Percentiles rank a stretch among this genome's conserved stretches.
Conservation (phyloP, 768 basidiomycete species). For the Boletus coccyginus region DNA sequence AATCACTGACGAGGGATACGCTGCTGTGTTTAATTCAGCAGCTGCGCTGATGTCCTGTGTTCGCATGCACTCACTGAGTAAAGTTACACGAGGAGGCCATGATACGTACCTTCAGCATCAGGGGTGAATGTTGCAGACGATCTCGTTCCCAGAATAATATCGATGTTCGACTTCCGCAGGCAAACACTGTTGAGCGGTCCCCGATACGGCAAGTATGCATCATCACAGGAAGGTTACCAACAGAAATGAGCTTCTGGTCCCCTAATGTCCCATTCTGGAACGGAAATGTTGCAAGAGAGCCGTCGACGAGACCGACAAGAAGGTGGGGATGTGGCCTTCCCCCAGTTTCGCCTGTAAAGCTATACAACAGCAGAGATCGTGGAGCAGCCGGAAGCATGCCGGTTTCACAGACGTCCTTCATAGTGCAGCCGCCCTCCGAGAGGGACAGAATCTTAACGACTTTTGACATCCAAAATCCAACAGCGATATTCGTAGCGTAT, state of each 20-base stretch:
- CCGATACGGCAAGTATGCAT: constrained; percentile 56
- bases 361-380: constrained; percentile 48
- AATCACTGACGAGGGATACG: constrained; percentile 41
- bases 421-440: constrained; percentile 3
- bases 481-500: constrained; percentile 50
- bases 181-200: constrained; percentile 59
- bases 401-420: constrained; percentile 27
- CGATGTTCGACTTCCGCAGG: constrained; percentile 65
- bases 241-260: constrained; percentile 43
- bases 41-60: constrained; percentile 54
- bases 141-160: constrained; percentile 68
- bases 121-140: constrained; percentile 62
- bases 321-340: constrained; percentile 51
- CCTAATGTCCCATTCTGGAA: constrained; percentile 41
- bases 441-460: constrained; percentile 54
- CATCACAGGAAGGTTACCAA: constrained; percentile 48
- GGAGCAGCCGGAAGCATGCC: constrained; percentile 41
- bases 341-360: constrained; percentile 48
- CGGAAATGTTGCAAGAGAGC: constrained; percentile 57
- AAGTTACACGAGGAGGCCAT: not conserved
- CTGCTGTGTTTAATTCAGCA: constrained; percentile 43
- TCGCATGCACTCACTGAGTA: not conserved
- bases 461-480: constrained; percentile 78
- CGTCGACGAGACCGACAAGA: constrained; percentile 76
- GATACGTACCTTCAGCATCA: constrained; percentile 60